Base-by-base conservation (phyloP, 768 basidiomycete species). In the Leucocoprinus sp. region DNA sequence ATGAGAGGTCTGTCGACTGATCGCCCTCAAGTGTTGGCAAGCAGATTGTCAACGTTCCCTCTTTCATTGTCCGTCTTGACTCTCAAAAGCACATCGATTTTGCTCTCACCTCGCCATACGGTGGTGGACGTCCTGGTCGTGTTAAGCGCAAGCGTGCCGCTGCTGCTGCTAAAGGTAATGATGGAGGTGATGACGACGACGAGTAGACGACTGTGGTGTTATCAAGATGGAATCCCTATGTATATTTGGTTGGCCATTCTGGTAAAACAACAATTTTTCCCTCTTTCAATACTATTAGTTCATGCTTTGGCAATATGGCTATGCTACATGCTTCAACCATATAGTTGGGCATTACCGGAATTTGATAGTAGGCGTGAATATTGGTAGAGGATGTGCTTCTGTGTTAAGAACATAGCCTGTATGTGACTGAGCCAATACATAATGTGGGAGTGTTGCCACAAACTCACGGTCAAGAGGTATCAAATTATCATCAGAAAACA, bases 11-110 rank as follows among this genome's bases (percentile, higher is more conserved):
- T 49, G 6, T 35, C 14, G 34, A 19, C 39, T 24, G 15, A 26
- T 34, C 14, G 34, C 24, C 28, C 0, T 53, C 2, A 51, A 91
- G 90, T 45, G 96, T 98, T 62, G 96, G 96, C 65, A 95, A 93
- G 71, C 96, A 99, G 69, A 90, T 97, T 53, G 96, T 99, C 72
- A 93, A 96, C 70, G 88, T 97, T 45, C 95, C 95, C 15, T 97
- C 93, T 2, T 98, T 98, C 66, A 88, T 97, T 63, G 95, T 99
- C 57, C 92, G 96, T 69, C 86, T 98, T 57, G 96, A 97, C 76
- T 95, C 92, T 50, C 93, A 97, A 78, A 98, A 98, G 64, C 96
- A 99, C 79, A 95, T 99, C 65, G 96, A 99, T 79, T 99, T 97
- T 64, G 86, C 95, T 36, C 82, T 93, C 56, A 93, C 86, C 49